Evolutionary conservation across 495 filamentous ascomycete genomes (phyloP).

Genomic region (Monascus purpureus): DNA sequence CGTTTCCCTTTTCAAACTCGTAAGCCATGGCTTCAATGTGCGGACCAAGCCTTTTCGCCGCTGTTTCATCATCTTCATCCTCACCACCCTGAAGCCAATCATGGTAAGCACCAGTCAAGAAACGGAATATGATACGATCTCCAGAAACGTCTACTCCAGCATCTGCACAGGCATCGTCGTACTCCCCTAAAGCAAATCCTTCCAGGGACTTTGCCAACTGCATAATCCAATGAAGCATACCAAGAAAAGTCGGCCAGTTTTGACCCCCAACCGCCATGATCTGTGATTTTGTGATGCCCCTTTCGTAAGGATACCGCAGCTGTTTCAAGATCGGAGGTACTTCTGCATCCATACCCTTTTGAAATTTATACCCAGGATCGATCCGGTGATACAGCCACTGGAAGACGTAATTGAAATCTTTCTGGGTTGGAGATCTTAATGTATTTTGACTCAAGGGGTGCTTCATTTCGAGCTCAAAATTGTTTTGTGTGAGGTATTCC

Average conservation of each 20-base stretch:
- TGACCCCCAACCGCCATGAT: conserved; percentile 87
- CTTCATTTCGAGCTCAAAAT: conserved; percentile 97
- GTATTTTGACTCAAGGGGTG: conserved; percentile 76
- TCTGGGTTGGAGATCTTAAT: conserved; percentile 86
- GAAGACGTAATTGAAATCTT: conserved; percentile 94
- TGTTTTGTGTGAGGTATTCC: conserved; percentile 79
- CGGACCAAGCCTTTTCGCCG: conserved; percentile 56
- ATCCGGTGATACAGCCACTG: conserved; percentile 95
- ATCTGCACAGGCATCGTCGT: conserved; percentile 80
- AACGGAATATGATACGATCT: conserved; percentile 87
- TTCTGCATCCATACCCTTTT: conserved; percentile 85
- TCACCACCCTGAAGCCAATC: conserved; percentile 76
- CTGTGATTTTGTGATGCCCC: conserved; percentile 86
- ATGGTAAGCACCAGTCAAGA: conserved; percentile 74
- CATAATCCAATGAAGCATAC: conserved; percentile 97
- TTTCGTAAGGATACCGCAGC: conserved; percentile 85
- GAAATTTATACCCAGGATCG: conserved; percentile 82
- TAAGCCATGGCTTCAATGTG: conserved; percentile 82
- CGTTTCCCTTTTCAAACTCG: conserved; percentile 74
- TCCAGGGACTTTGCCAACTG: conserved; percentile 88
- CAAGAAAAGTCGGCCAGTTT: conserved; percentile 90
- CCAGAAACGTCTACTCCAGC: conserved; percentile 73
- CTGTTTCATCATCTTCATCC: conserved; percentile 72
- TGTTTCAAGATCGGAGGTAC: conserved; percentile 84
- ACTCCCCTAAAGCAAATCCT: conserved; percentile 53